Percentiles rank a stretch among this genome's conserved stretches.
Evolutionary conservation across 352 stramenopile species (phyloP).

Genomic region (Phytophthora hibernalis): DNA sequence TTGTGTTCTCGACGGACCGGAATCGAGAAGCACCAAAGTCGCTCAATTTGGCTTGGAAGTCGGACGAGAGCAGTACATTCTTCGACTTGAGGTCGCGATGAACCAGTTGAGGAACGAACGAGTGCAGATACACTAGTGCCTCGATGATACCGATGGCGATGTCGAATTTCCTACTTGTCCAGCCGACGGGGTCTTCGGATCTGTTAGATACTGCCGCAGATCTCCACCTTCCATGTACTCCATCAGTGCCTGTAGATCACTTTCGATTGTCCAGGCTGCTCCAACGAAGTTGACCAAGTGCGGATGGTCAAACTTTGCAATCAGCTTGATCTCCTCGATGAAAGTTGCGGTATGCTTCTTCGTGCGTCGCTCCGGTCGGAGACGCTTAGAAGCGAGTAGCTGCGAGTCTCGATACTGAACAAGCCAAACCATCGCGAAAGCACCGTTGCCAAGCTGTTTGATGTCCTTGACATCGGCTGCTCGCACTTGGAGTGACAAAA

Average conservation of each 20-base stretch:
- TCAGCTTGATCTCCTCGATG: slow-evolving; percentile 53
- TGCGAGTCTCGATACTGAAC: slow-evolving; percentile 33
- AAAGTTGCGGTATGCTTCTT: slow-evolving; percentile 44
- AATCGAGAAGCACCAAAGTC: slow-evolving; percentile 55
- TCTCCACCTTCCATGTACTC: slow-evolving; percentile 60
- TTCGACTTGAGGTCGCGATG: slow-evolving; percentile 58
- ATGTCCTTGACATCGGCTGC: slow-evolving; percentile 36
- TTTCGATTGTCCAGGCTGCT: slow-evolving; percentile 51
- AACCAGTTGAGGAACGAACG: slow-evolving; percentile 38
- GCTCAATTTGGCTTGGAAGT: slow-evolving; percentile 46
- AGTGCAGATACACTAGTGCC: slow-evolving; percentile 53
- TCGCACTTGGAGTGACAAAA: slow-evolving; percentile 35
- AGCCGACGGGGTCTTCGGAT: slow-evolving; percentile 7
- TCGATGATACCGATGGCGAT: slow-evolving; percentile 52
- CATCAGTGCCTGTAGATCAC: slow-evolving; percentile 50
- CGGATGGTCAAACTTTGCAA: slow-evolving; percentile 53
- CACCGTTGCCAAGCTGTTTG: slow-evolving; percentile 32
- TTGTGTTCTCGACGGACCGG: slow-evolving; percentile 44
- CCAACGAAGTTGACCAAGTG: slow-evolving; percentile 53
- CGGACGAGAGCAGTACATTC: slow-evolving; percentile 48
- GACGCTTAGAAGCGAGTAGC: slow-evolving; percentile 39
- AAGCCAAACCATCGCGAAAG: slow-evolving; percentile 40
- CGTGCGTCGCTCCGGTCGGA: slow-evolving; percentile 26
- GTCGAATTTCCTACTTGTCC: slow-evolving; percentile 34
- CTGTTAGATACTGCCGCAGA: slow-evolving; percentile 36